Percentiles rank a stretch among this genome's conserved stretches.
These are phyloP conservation scores for Ampelomyces quisqualis DNA, from an alignment of 2,329 filamentous ascomycete genomes.

Conservation along the genomic window DNA sequence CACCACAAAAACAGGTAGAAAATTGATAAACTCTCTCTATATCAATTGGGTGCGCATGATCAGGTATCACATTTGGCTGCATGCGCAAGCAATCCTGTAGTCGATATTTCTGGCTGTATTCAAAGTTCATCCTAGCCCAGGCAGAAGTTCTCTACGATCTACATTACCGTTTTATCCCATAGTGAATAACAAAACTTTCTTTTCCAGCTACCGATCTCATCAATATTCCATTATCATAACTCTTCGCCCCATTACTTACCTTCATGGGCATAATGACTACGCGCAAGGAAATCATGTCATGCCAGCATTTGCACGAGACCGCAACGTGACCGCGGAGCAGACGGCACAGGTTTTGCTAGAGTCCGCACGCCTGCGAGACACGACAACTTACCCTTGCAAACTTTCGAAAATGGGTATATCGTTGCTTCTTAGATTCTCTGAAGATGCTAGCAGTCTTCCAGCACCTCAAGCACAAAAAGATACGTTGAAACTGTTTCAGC, in stretches of 20 bases:
- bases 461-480: constrained; percentile 12
- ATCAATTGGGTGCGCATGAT: constrained; percentile 15
- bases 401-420: constrained; percentile 20
- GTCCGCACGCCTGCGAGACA: constrained; percentile 14
- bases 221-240: constrained; percentile 7
- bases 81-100: constrained; percentile 18
- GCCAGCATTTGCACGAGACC: constrained; percentile 18
- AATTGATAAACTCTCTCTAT: constrained; percentile 20
- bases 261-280: constrained; percentile 22
- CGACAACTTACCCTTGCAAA: constrained; percentile 7
- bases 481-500: constrained; percentile 16
- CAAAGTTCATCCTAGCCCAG: constrained; percentile 18
- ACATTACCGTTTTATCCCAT: constrained; percentile 19
- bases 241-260: constrained; percentile 19
- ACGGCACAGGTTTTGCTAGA: constrained; percentile 14
- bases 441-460: constrained; percentile 17
- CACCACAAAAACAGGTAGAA: constrained; percentile 9
- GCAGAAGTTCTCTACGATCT: constrained; percentile 18
- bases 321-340: constrained; percentile 18
- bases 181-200: constrained; percentile 22
- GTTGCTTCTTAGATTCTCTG: constrained; percentile 25
- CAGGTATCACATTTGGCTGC: constrained; percentile 14
- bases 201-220: constrained; percentile 21
- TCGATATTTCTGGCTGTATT: constrained; percentile 10
- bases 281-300: constrained; percentile 25